A percentile compares a stretch with the other conserved stretches of the same genome.
Evolutionary conservation across 163 green algal genomes (phyloP).

Genomic region (Volvox carteri): DNA sequence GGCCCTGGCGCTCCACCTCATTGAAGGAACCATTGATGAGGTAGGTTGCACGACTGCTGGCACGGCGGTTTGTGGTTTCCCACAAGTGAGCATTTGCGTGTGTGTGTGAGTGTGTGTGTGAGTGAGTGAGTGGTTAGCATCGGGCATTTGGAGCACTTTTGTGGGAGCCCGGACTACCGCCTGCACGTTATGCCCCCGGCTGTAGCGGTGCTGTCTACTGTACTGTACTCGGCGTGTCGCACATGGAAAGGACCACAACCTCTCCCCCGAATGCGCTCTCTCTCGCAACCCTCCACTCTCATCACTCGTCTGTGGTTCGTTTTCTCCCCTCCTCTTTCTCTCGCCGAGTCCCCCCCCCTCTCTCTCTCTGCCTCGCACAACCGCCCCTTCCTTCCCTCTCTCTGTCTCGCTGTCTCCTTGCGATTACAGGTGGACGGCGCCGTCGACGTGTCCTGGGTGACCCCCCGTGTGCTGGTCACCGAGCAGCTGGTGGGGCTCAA

Average conservation of each 20-base stretch:
- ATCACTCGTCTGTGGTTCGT: neutral
- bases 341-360: neutral
- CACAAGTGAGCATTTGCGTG: neutral
- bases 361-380: neutral
- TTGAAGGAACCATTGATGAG: conserved; percentile 96
- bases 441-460: conserved; percentile 81
- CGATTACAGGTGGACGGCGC: conserved; percentile 40
- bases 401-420: neutral
- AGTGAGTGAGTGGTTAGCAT: neutral
- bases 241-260: neutral
- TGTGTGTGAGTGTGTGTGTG: neutral
- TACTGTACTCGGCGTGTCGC: neutral
- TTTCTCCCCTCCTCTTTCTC: neutral
- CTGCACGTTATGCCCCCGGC: neutral
- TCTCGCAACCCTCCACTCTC: neutral
- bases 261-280: neutral
- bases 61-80: neutral
- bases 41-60: conserved; percentile 78
- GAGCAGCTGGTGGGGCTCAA: conserved; percentile 79
- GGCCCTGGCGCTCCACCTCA: conserved; percentile 92
- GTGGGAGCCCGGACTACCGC: neutral
- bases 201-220: neutral
- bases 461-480: conserved; percentile 81
- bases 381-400: neutral
- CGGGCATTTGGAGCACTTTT: neutral